Conservation (phyloP, 345 rosid species). For the Carallia brachiata region DNA sequence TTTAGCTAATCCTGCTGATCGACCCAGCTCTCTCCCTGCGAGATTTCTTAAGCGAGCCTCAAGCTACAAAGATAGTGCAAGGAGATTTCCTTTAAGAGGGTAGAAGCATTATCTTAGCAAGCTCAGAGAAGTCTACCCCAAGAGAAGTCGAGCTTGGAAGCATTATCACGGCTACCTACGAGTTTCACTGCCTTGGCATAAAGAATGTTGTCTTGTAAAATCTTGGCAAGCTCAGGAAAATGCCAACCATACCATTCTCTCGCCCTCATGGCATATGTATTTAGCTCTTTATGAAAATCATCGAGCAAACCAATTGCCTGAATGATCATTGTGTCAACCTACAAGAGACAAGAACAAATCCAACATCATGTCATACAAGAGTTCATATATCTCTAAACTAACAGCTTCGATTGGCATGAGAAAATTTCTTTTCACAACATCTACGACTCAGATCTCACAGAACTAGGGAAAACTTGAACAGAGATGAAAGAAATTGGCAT, state of each 20-base stretch:
- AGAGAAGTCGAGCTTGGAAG: slow-evolving; percentile 85
- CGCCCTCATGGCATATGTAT: slow-evolving; percentile 89
- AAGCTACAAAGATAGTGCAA: no score
- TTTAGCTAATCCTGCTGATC: no score
- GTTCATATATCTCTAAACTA: neutral
- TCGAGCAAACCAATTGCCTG: slow-evolving; percentile 95
- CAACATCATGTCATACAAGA: neutral
- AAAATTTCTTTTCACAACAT: neutral
- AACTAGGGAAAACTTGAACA: no score
- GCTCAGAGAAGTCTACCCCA: slow-evolving; percentile 36
- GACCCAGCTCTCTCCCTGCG: no score
- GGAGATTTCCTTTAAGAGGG: no score
- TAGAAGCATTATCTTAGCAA: no score
- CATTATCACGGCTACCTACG: slow-evolving; percentile 78
- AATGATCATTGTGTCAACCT: slow-evolving; percentile 97
- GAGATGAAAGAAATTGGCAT: no score
- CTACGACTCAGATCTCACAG: neutral
- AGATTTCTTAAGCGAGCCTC: no score
- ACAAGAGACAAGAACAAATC: slow-evolving; percentile 11
- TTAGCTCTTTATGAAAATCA: slow-evolving; percentile 94
- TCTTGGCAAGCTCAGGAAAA: slow-evolving; percentile 95
- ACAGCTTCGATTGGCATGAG: neutral
- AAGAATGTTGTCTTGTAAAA: slow-evolving; percentile 69
- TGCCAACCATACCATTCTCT: slow-evolving; percentile 98
- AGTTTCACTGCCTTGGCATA: slow-evolving; percentile 84